Evolutionary conservation across 441 rosid species (phyloP), one percentile per base, ranked within the genome.

Genomic region (Gossypium davidsonii): DNA sequence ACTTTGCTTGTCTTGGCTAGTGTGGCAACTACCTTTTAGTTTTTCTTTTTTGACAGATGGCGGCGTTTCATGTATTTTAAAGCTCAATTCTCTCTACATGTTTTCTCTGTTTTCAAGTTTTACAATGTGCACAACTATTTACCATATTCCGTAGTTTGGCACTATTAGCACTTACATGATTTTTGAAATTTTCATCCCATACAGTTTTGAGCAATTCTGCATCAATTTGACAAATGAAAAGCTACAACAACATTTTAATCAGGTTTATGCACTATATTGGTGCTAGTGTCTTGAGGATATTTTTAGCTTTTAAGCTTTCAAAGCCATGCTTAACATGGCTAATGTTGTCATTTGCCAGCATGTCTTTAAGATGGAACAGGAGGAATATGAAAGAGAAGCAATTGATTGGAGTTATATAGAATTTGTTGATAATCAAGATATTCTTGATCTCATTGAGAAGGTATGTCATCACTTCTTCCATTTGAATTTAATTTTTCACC

Each of bases 321-420:
- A n/a, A 28, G 62, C 46, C 72, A 66, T 56, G 52, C 62, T 48
- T 67, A 25, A 58, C 70, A 23, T 65, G 15, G n/a, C 74, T 52
- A 42, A 37, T 69, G 46, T 42, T 55, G 26, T 73, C 66, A 39
- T 75, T 80, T 74, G 59, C 25, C 85, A 90, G 95, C 95, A 90
- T 81, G 92, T 90, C 39, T 90, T 90, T 79, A 90, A 90, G 78
- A 87, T 90, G 95, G 95, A 90, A 79, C 95, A 90, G 78, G 95
- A 88, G 79, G 95, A 90, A 76, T 90, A 90, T 79, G 86, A 86
- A 3, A 85, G 79, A 76, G 95, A 90, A 83, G 81, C 83, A 80
- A 90, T 90, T 75, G 89, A 88, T 80, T 90, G 94, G 94, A 90
- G 92, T 74, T 90, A 90, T 73, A 86, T 90, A 77, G 94, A 90